Evolutionary conservation across 371 early-diverging fungal genomes (phyloP), one percentile per base, ranked within the genome.

Genomic region (Rhizopus delemar): DNA sequence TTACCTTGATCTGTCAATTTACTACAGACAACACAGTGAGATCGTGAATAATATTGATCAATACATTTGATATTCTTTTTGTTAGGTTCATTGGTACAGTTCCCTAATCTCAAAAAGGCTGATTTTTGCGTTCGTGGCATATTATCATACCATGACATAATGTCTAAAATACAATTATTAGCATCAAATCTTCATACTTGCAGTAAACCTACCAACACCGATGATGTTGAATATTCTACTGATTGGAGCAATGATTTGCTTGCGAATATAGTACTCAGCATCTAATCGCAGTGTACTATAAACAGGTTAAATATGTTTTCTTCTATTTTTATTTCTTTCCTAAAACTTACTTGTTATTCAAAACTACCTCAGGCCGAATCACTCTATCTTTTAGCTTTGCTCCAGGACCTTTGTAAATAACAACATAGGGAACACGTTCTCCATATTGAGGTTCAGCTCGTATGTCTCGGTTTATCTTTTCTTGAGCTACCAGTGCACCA

Each of bases 381-480:
- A 88, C 87, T 36, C 83, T 83, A 56, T 93, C 93, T 11, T 83
- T 80, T 8, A 93, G 66, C n/a, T 84, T 77, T 6, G 83, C 77
- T 9, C 82, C 77, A 0, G 87, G 86, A 0, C 86, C 88, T 3
- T 84, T 78, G 57, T 88, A 75, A 0, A 89, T 86, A 0, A 96
- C 91, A 1, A 95, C 83, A 53, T 90, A 95, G 0, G 97, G 93
- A 2, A 94, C 91, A 3, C 97, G 85, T 59, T 95, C 93, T 3
- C 91, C 92, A 60, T 92, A 85, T 56, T 92, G 88, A 0, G 95
- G 94, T 59, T 87, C 92, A 0, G 89, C 77, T 0, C 91, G 75
- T 7, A 73, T 77, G 64, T 93, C 93, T 5, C 56, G 12, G n/a
- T 76, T 66, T 86, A 93, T 91, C 41, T 75, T 70, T 16, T 82